Percentiles rank a stretch among this genome's conserved stretches.
Evolutionary conservation across 1,139 yeast species (phyloP).

Genomic region (Yamadazyma aaseri): DNA sequence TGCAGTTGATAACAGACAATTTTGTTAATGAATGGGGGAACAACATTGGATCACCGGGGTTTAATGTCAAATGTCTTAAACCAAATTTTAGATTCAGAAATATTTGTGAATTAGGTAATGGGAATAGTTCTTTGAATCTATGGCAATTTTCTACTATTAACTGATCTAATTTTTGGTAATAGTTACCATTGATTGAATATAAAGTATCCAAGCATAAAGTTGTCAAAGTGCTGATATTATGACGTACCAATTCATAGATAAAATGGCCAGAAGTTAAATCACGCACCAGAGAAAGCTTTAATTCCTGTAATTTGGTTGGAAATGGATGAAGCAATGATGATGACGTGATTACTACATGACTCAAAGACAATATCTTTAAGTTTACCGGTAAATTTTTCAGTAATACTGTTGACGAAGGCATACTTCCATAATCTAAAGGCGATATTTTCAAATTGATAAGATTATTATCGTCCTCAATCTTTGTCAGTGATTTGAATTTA

Average conservation of each 20-base stretch:
- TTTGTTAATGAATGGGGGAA: constrained; percentile 3
- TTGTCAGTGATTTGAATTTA: neutral
- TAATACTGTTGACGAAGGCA: neutral
- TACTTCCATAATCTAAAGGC: constrained; percentile 5
- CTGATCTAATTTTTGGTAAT: constrained; percentile 1
- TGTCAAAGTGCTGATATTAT: constrained; percentile 3
- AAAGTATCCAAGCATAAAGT: constrained; percentile 4
- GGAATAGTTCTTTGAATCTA: neutral
- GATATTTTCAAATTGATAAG: constrained; percentile 1
- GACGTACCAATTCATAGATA: constrained; percentile 5
- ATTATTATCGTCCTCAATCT: neutral
- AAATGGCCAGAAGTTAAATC: constrained; percentile 16
- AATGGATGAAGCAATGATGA: constrained; percentile 10
- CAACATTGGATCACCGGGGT: neutral
- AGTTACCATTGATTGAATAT: constrained; percentile 1
- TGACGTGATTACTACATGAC: constrained; percentile 16
- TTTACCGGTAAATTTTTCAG: constrained; percentile 14
- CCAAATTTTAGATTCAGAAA: neutral
- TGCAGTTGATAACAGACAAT: constrained; percentile 1
- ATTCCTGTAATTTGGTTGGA: constrained; percentile 13
- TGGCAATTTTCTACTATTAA: neutral
- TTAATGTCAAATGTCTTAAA: neutral
- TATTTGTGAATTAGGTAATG: neutral
- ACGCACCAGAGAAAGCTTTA: constrained; percentile 15
- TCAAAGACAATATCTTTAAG: constrained; percentile 15